Evolutionary conservation across 2,329 filamentous ascomycete species (phyloP).

Genomic region (Fusarium sp.): DNA sequence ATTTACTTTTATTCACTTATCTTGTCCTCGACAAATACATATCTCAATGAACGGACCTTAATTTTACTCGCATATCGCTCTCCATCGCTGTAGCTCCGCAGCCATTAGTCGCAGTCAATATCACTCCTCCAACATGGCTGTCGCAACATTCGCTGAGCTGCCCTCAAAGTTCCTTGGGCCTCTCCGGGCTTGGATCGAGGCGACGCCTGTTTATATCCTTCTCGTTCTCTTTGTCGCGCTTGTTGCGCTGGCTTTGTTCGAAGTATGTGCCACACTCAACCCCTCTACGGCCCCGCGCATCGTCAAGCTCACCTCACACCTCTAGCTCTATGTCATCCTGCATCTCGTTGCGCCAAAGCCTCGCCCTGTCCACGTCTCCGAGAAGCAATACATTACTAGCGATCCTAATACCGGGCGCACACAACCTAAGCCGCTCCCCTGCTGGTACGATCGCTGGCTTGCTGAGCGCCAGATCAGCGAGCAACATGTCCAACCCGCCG

Average conservation of each 20-base stretch:
- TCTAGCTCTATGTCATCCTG: constrained; percentile 72
- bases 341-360: constrained; percentile 84
- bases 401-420: constrained; percentile 64
- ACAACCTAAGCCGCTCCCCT: constrained; percentile 71
- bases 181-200: constrained; percentile 53
- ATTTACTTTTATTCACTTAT: background rate
- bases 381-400: constrained; percentile 88
- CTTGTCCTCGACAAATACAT: background rate
- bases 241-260: constrained; percentile 52
- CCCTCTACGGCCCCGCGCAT: constrained; percentile 8
- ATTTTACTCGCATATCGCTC: background rate
- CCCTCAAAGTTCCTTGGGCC: constrained; percentile 53
- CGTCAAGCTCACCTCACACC: constrained; percentile 20
- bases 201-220: constrained; percentile 57
- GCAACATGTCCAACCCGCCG: constrained; percentile 52
- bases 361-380: constrained; percentile 77
- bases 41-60: constrained; percentile 17
- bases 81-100: constrained; percentile 20
- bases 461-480: constrained; percentile 68
- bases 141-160: constrained; percentile 46
- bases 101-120: constrained; percentile 19
- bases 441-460: constrained; percentile 86
- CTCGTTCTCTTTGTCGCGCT: constrained; percentile 53
- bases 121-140: constrained; percentile 27
- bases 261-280: constrained; percentile 50